These are phyloP conservation scores for Ceratobasidium sp. DNA, from an alignment of 1,284 basidiomycete species.

Conservation along the genomic window DNA sequence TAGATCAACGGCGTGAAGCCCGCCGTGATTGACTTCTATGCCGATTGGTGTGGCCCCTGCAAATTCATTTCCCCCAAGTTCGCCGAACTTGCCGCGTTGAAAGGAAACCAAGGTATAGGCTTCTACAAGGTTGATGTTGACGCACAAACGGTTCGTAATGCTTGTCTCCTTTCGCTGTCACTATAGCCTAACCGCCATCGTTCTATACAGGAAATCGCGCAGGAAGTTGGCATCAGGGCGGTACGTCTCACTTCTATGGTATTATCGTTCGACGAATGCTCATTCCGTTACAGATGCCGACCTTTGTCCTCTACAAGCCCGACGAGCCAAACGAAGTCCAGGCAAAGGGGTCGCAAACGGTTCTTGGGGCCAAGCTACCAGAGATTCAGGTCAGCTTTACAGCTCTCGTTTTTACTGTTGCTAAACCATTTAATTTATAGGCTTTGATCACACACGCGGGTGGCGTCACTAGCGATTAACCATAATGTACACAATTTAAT, in stretches of 20 bases:
- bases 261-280: neutral
- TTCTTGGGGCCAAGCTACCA: too few relatives aligned
- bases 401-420: too few relatives aligned
- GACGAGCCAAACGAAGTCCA: too few relatives aligned
- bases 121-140: conserved; percentile 35
- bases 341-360: too few relatives aligned
- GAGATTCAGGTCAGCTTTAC: too few relatives aligned
- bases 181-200: neutral
- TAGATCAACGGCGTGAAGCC: conserved; percentile 25
- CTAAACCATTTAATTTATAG: too few relatives aligned
- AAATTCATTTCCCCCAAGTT: conserved; percentile 11
- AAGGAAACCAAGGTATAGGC: neutral
- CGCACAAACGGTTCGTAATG: neutral
- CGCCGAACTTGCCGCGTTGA: neutral
- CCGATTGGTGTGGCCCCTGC: conserved; percentile 33
- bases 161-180: too few relatives aligned
- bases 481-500: too few relatives aligned
- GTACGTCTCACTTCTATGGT: neutral
- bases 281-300: conserved; percentile 10
- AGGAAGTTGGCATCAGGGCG: conserved; percentile 21
- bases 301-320: conserved; percentile 1
- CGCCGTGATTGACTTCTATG: conserved; percentile 27
- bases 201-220: neutral
- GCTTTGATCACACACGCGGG: too few relatives aligned
- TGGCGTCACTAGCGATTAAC: too few relatives aligned